Conservation (phyloP, 202 grass and related monocot genomes). For the Musa balbisiana region DNA sequence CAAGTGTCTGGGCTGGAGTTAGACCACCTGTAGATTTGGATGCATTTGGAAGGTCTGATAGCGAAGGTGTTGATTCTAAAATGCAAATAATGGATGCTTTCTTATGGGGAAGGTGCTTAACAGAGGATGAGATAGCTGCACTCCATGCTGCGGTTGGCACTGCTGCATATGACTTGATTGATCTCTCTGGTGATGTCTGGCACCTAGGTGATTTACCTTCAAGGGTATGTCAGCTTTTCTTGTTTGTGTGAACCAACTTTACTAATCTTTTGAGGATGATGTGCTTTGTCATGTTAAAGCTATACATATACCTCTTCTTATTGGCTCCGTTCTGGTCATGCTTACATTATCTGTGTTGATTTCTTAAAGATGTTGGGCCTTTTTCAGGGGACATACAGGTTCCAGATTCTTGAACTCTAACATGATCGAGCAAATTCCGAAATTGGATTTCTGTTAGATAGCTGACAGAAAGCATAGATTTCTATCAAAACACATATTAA, state of each 20-base stretch:
- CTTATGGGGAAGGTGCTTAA: conserved; percentile 87
- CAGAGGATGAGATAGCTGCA: conserved; percentile 79
- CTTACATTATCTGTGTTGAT: not conserved
- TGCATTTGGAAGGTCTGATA: conserved; percentile 97
- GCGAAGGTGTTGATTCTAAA: conserved; percentile 87
- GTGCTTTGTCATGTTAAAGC: not conserved
- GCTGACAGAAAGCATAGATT: too few relatives aligned
- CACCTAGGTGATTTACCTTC: conserved; percentile 77
- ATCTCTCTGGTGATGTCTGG: conserved; percentile 71
- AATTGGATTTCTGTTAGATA: too few relatives aligned
- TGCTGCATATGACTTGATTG: conserved; percentile 65
- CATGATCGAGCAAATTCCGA: not conserved
- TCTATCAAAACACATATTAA: too few relatives aligned
- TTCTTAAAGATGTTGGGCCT: not conserved
- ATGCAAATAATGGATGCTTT: conserved; percentile 99
- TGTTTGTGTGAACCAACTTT: conserved; percentile 2
- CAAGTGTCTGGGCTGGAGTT: conserved; percentile 83
- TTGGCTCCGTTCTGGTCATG: not conserved
- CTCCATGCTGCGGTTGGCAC: conserved; percentile 57
- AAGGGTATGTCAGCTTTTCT: conserved; percentile 40
- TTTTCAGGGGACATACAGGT: not conserved
- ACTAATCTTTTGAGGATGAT: not conserved
- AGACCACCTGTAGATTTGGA: conserved; percentile 86
- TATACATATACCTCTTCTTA: not conserved
- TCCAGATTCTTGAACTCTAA: not conserved